Evolutionary conservation across 306 rosid genomes (phyloP), one percentile per base, ranked within the genome.

Genomic region (Sicyos baderoa): DNA sequence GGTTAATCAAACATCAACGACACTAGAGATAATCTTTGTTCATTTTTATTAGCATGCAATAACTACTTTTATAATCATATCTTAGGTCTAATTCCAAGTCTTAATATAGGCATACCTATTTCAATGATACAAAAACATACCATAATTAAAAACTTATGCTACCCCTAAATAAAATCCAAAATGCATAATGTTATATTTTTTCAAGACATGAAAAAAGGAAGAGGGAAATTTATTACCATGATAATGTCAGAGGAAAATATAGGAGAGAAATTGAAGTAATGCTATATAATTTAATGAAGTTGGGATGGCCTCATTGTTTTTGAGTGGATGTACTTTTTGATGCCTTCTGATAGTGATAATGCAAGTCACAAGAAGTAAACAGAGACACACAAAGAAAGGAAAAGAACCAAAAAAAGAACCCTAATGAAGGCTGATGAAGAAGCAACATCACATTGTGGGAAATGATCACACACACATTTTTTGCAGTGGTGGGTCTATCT

Each of bases 401-500:
- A 37, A 29, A 29, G 35, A 29, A 29, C 35, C 35, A 29, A 29
- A 29, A 29, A 29, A 29, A 29, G 35, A 29, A 37, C 44, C 40
- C 5, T 35, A 35, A 22, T 35, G 49, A 47, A 15, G 50, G 47
- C 19, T 37, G 68, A 62, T 37, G 68, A 37, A 62, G 68, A 62
- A 17, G 50, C 27, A 62, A 37, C 68, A 37, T 62, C 68, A 37
- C 4, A 62, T 37, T 62, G 27, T 62, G 68, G 25, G 29, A 62
- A 40, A 17, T 25, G 4, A 58, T 27, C 4, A 15, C 35, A 59
- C 19, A 19, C 22, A 54, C 3, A 27, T 27, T 7, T 29, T 7
- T 59, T 23, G 62, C 62, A 56, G 68, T 40, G 68, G 68, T 61
- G 68, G 68, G 68, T 61, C 50, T 61, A 19, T 60, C 45, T 37